Percentiles rank a stretch among this genome's conserved stretches.
Evolutionary conservation across 2,329 filamentous ascomycete genomes (phyloP).

Genomic region (Fusarium coffeatum): DNA sequence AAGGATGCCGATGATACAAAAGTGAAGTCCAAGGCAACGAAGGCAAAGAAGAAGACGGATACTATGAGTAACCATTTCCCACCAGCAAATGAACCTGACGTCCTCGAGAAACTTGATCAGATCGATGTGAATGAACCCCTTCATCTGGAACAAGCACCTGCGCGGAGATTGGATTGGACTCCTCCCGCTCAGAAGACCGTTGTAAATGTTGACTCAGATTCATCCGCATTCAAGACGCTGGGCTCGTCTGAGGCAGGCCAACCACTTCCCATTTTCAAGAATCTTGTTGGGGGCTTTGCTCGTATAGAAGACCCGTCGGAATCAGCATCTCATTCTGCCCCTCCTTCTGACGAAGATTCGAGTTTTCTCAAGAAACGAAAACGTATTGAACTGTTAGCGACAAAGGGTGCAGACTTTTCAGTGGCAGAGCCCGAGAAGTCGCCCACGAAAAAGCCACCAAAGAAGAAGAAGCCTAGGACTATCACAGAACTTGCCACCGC

Average conservation of each 20-base stretch:
- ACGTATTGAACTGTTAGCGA: constrained; percentile 62
- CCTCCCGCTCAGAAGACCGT: constrained; percentile 63
- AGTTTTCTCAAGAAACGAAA: constrained; percentile 66
- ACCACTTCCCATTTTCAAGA: constrained; percentile 55
- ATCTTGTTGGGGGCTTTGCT: constrained; percentile 58
- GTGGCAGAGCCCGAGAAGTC: constrained; percentile 45
- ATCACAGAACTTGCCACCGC: constrained; percentile 83
- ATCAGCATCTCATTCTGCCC: constrained; percentile 23
- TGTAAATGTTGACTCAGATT: constrained; percentile 47
- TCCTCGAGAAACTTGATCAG: constrained; percentile 23
- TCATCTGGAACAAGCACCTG: constrained; percentile 61
- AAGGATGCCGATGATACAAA: constrained; percentile 51
- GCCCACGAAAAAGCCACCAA: constrained; percentile 65
- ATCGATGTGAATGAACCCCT: constrained; percentile 50
- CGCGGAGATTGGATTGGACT: constrained; percentile 74
- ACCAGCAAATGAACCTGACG: constrained; percentile 29
- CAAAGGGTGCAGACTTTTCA: constrained; percentile 42
- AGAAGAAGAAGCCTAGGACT: constrained; percentile 80
- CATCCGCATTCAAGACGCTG: constrained; percentile 42
- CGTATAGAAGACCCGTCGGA: constrained; percentile 48
- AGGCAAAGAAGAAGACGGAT: constrained; percentile 37
- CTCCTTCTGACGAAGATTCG: constrained; percentile 46
- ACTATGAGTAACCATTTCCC: constrained; percentile 53
- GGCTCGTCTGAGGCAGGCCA: constrained; percentile 18
- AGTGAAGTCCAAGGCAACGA: constrained; percentile 47